phyloP scores from a whole-genome alignment of 495 filamentous ascomycete genomes.

The Podospora conica region DNA sequence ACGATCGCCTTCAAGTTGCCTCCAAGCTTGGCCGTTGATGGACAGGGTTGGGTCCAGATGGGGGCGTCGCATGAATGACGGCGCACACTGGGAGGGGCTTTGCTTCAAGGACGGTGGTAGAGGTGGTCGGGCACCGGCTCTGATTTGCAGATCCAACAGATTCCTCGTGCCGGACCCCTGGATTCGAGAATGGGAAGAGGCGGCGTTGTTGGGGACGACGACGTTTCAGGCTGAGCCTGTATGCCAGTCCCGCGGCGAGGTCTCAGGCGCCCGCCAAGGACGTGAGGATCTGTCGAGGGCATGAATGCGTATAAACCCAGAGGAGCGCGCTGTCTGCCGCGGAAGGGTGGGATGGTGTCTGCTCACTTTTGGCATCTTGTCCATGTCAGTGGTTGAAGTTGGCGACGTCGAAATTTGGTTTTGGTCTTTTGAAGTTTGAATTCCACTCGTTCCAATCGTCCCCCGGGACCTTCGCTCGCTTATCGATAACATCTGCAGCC shows the following conservation, averaged over 20 bases:
- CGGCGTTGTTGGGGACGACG: slow-evolving; percentile 5
- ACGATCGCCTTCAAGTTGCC: slow-evolving; percentile 4
- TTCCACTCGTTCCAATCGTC: not conserved
- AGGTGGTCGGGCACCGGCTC: not conserved
- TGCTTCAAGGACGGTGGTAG: slow-evolving; percentile 1
- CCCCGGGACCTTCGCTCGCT: not conserved
- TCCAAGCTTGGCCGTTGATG: too few relatives aligned
- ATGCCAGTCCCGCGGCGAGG: slow-evolving; percentile 5
- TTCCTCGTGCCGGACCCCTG: slow-evolving; percentile 1
- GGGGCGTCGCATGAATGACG: slow-evolving; percentile 16
- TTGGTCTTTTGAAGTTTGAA: not conserved
- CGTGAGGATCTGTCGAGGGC: slow-evolving; percentile 1
- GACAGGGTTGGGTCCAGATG: too few relatives aligned
- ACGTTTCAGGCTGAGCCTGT: slow-evolving; percentile 21
- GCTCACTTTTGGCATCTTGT: not conserved
- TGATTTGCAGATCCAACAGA: slow-evolving; percentile 15
- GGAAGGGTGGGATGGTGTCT: not conserved
- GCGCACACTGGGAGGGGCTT: not conserved
- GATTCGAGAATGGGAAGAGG: slow-evolving; percentile 3
- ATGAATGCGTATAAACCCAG: slow-evolving; percentile 9
- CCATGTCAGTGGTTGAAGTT: not conserved
- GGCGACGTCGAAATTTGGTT: not conserved
- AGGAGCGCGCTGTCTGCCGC: not conserved
- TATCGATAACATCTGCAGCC: slow-evolving; percentile 13
- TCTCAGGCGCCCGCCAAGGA: not conserved